phyloP scores from a whole-genome alignment of 345 rosid species.

The Bretschneidera sinensis region DNA sequence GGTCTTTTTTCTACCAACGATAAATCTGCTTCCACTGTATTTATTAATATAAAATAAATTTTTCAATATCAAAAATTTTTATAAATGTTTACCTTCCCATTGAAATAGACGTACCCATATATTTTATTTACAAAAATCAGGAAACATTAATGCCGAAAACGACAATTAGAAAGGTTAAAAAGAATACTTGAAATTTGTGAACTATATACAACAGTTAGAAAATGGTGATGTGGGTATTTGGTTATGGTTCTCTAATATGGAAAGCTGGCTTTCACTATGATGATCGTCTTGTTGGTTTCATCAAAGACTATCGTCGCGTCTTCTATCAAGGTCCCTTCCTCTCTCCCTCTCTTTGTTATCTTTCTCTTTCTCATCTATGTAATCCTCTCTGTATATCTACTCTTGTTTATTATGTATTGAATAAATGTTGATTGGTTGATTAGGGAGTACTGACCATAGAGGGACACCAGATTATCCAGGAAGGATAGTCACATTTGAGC shows the following conservation, averaged over 20 bases:
- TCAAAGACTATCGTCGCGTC: conserved; percentile 77
- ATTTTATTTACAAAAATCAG: too few relatives aligned
- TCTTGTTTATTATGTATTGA: background rate
- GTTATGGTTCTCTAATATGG: conserved; percentile 84
- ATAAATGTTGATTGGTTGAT: conserved; percentile 4
- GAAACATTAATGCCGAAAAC: too few relatives aligned
- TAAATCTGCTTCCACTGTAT: too few relatives aligned
- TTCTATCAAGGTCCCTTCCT: conserved; percentile 63
- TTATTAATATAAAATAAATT: too few relatives aligned
- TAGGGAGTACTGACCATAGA: conserved; percentile 92
- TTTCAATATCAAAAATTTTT: too few relatives aligned
- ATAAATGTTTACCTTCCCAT: too few relatives aligned
- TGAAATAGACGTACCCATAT: too few relatives aligned
- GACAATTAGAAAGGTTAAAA: too few relatives aligned
- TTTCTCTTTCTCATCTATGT: too few relatives aligned
- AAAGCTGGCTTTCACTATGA: conserved; percentile 70
- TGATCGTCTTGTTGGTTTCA: conserved; percentile 72
- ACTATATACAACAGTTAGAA: too few relatives aligned
- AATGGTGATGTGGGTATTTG: conserved; percentile 91
- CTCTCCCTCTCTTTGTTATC: conserved; percentile 2
- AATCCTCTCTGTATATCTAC: background rate
- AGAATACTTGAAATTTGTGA: too few relatives aligned
- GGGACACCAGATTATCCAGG: conserved; percentile 84
- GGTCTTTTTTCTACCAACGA: too few relatives aligned
- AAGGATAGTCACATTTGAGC: conserved; percentile 77